Conservation (phyloP, 345 rosid genomes). For the Cardiospermum halicacabum region DNA sequence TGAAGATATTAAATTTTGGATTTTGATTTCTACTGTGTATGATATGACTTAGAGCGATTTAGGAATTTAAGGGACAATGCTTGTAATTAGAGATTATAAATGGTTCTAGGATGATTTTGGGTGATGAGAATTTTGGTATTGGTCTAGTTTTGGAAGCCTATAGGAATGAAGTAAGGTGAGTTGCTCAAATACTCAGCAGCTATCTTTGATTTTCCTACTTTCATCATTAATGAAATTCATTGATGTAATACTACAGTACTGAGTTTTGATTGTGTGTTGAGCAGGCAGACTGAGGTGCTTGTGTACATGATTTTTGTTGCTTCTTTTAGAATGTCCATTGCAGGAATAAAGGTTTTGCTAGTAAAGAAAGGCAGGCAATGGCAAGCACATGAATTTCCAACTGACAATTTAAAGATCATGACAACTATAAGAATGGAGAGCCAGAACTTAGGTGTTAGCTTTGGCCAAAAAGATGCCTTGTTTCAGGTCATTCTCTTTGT, state of each 20-base stretch:
- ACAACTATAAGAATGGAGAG: conserved; percentile 29
- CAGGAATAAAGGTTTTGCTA: conserved; percentile 34
- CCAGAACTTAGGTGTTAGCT: conserved; percentile 21
- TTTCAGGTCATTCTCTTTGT: conserved; percentile 27
- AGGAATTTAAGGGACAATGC: too few relatives aligned
- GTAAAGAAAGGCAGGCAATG: conserved; percentile 41
- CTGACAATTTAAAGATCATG: conserved; percentile 26
- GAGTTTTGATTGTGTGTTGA: conserved; percentile 2
- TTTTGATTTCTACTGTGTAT: too few relatives aligned
- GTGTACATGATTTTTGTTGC: conserved; percentile 62
- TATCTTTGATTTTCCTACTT: too few relatives aligned
- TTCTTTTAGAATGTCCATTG: conserved; percentile 32
- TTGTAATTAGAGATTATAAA: too few relatives aligned
- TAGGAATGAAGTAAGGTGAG: too few relatives aligned
- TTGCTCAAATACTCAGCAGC: too few relatives aligned
- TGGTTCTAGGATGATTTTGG: too few relatives aligned
- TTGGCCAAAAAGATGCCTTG: conserved; percentile 37
- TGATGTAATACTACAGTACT: neutral
- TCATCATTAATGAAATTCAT: too few relatives aligned
- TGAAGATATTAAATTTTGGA: too few relatives aligned
- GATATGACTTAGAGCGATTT: too few relatives aligned
- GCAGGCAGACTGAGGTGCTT: conserved; percentile 86
- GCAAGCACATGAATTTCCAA: conserved; percentile 42
- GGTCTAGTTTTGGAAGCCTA: neutral
- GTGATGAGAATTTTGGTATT: neutral